Evolutionary conservation across 2,329 filamentous ascomycete species (phyloP), one percentile per base, ranked within the genome.

Genomic region (Aspergillus jensenii): DNA sequence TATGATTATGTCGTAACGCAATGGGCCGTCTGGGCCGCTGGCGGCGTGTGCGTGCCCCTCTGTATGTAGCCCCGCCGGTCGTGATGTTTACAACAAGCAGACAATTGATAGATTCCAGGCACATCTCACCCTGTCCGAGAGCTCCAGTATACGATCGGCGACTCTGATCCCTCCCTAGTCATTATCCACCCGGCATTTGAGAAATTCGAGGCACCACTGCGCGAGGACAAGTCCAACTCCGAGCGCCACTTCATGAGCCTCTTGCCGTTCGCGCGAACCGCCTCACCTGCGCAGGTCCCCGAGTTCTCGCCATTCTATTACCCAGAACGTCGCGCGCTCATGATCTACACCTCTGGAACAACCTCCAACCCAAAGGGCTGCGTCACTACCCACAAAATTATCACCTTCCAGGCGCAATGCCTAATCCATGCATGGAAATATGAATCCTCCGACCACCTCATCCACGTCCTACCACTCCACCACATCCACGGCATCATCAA

Each of bases 401-500:
- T 73, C 41, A 72, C 66, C 3, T 72, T 72, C 56, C 71, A 73
- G 48, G 69, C 68, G 1, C 61, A 59, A 53, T 68, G 64, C 39
- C 65, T 73, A 3, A 62, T 70, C n/a, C 60, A 71, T 45, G 70
- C 70, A 14, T 73, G 71, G 71, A 39, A 69, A 11, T 72, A 72
- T 41, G 54, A 40, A 7, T 58, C 66, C 1, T 67, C 73, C 1
- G 80, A 82, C 60, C 75, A 76, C 25, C 71, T 82, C 2, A 78
- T 82, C 21, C 80, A 82, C 56, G 72, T 82, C 2, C 73, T 82
- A 2, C 80, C 80, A 0, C 75, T 82, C 1, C 80, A 82, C 57
- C 80, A 82, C 59, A 74, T 81, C 11, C 81, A 81, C 43, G 80
- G 80, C 0, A 77, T 82, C 17, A 76, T 81, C 54, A 81, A 82